Base-by-base conservation (phyloP, 2,329 filamentous ascomycete species). In the Colletotrichum chrysophilum region DNA sequence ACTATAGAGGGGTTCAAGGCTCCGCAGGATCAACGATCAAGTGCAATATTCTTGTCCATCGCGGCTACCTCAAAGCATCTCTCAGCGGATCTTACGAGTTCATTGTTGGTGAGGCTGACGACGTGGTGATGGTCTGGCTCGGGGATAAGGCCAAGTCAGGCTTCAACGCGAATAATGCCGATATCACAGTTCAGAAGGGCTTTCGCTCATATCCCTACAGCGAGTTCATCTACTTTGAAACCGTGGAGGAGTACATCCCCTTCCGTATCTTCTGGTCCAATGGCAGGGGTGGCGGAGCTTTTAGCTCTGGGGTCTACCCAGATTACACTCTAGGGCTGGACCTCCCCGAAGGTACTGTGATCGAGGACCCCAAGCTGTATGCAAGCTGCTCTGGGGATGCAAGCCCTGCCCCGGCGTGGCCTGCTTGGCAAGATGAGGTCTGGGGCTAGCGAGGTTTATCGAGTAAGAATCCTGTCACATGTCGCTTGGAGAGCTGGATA, bases 221-320 rank as follows among this genome's bases (percentile, higher is more conserved):
- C 12, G 7, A 14, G 3, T 24, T 52, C 28, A 61, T 24, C 18
- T 71, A 62, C 56, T 21, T 75, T 21, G 14, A 28, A 9, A 32
- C 58, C 1, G 69, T 71, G 38, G 28, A 36, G 34, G 18, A 52
- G 13, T 52, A 52, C 56, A 61, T 75, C 30, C 68, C 73, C 24
- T 52, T 71, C 16, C 68, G 73, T 4, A 28, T 75, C n/a, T 62
- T 61, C 36, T 75, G 68, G 68, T 43, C 65, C 38, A 72, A 71
- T n/a, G 60, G 56, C 7, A 52, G 52, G 16, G 68, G 73, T 7
- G 32, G 26, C 28, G 69, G 73, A 10, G 18, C 38, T 21, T 48
- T 75, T n/a, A 18, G 36, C 9, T 6, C 32, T 4, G 13, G 12
- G 24, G n/a, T 67, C 4, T 36, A 24, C 9, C 48, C 48, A 7